phyloP scores from a whole-genome alignment of 176 grass and related monocot species.

The sorghum (Sorghum bicolor) region Sorghum_bicolor_NCBIv3 NC_012875.2:48319501-48320000 shows the following conservation, averaged over 20 bases:
- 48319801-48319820: not conserved
- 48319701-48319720: slow-evolving; percentile 11
- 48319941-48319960: not conserved
- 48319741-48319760: not conserved
- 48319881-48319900: not conserved
- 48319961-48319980: not conserved
- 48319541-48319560: not conserved
- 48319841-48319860: not conserved
- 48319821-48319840: not conserved
- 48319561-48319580: slow-evolving; percentile 19
- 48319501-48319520: not conserved
- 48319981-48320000: not conserved
- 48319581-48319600: not conserved
- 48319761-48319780: not conserved
- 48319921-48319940: not conserved
- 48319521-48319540: not conserved
- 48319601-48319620: not conserved
- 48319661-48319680: not conserved
- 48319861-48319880: not conserved
- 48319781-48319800: not conserved
- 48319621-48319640: not conserved
- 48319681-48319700: not conserved
- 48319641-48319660: not conserved
- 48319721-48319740: not conserved
- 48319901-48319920: not conserved